Conservation (phyloP, 1,284 basidiomycete genomes). For the Cerioporus squamosus region DNA sequence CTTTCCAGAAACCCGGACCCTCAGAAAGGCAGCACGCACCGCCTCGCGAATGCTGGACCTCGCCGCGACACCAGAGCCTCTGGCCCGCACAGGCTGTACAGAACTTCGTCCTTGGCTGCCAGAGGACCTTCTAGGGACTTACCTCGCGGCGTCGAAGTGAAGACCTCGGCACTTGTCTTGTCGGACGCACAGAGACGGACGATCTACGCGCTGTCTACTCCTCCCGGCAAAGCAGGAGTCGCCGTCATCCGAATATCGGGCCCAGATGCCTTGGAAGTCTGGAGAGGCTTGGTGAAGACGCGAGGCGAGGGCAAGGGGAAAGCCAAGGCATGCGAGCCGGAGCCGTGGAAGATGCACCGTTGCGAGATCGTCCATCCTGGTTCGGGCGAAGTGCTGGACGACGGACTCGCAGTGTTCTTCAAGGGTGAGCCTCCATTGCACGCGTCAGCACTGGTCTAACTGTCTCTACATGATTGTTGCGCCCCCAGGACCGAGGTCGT, state of each 20-base stretch:
- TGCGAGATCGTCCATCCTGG: constrained; percentile 72
- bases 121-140: neutral
- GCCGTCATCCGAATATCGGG: constrained; percentile 85
- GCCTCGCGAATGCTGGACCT: constrained; percentile 14
- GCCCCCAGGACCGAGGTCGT: constrained; percentile 67
- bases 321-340: constrained; percentile 33
- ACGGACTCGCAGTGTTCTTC: constrained; percentile 83
- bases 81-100: constrained; percentile 11
- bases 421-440: constrained; percentile 48
- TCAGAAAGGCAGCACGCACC: constrained; percentile 16
- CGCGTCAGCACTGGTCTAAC: neutral
- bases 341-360: constrained; percentile 71
- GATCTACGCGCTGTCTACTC: constrained; percentile 87
- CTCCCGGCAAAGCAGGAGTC: constrained; percentile 81
- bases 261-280: constrained; percentile 64
- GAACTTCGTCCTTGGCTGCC: constrained; percentile 2
- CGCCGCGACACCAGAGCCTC: neutral
- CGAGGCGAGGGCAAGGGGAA: constrained; percentile 17
- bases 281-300: constrained; percentile 55
- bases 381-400: constrained; percentile 71
- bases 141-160: neutral
- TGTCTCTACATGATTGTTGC: neutral
- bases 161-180: constrained; percentile 25
- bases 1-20: constrained; percentile 16
- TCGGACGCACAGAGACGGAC: constrained; percentile 72